Percentiles rank a stretch among this genome's conserved stretches.
Evolutionary conservation across 2,329 filamentous ascomycete genomes (phyloP).

Genomic region (Phaeophleospora eucalypticola): DNA sequence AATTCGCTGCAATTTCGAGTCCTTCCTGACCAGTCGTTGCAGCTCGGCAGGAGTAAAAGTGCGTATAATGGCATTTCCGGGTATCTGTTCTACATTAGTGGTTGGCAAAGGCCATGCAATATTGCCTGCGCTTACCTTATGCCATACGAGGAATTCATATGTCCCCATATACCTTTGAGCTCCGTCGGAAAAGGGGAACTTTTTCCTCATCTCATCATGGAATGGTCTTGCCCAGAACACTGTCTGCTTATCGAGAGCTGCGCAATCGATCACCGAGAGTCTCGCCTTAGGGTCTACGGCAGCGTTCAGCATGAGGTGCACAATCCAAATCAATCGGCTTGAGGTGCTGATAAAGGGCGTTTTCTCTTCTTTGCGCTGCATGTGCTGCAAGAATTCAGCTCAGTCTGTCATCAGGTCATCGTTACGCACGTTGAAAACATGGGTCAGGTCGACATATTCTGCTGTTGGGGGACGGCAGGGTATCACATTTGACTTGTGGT

Average conservation of each 20-base stretch:
- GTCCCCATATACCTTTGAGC: constrained; percentile 9
- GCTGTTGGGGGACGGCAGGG: not conserved
- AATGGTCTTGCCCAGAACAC: constrained; percentile 7
- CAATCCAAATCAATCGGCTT: constrained; percentile 5
- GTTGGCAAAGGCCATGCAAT: too few species aligned
- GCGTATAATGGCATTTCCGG: constrained; percentile 7
- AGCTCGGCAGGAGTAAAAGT: constrained; percentile 6
- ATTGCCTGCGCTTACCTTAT: constrained; percentile 3
- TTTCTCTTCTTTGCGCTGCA: constrained; percentile 1
- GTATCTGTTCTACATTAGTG: too few species aligned
- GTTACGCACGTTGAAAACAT: constrained; percentile 1
- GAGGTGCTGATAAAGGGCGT: constrained; percentile 9
- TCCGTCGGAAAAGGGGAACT: constrained; percentile 1
- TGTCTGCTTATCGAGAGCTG: constrained; percentile 1
- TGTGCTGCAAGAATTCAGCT: not conserved
- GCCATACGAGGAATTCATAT: constrained; percentile 6
- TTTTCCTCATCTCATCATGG: constrained; percentile 4
- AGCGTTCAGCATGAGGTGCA: constrained; percentile 5
- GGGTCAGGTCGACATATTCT: not conserved
- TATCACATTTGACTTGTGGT: constrained; percentile 8
- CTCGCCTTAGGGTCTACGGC: too few species aligned
- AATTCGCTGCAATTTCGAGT: not conserved
- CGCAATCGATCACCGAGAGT: constrained; percentile 7
- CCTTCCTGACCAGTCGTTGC: not conserved
- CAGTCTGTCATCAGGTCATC: too few species aligned